Percentiles rank a stretch among this genome's conserved stretches.
Evolutionary conservation across 2,329 filamentous ascomycete species (phyloP).

Genomic region (Raffaelea deltoideospora): DNA sequence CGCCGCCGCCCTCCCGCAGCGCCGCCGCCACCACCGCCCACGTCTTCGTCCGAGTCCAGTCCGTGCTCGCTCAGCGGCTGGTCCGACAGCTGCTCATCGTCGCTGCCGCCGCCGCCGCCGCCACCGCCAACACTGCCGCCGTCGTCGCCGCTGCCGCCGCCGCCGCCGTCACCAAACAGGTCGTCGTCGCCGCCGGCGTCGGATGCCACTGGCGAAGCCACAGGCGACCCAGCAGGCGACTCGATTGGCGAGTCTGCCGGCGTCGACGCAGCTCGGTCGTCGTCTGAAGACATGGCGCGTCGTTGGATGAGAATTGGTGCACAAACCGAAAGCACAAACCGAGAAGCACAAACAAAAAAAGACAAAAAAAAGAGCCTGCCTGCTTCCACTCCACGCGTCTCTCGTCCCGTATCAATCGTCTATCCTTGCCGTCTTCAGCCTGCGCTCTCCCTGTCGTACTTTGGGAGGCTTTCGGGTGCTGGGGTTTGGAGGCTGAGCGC

Average conservation of each 20-base stretch:
- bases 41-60: conserved; percentile 34
- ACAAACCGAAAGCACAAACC: too few species aligned
- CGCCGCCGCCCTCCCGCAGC: conserved; percentile 24
- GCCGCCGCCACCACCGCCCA: conserved; percentile 27
- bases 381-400: too few species aligned
- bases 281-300: too few species aligned
- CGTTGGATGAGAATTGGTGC: too few species aligned
- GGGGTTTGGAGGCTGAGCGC: too few species aligned
- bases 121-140: too few species aligned
- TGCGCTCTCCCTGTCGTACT: too few species aligned
- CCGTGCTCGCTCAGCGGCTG: conserved; percentile 49
- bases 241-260: conserved; percentile 4
- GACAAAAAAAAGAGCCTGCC: too few species aligned
- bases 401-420: too few species aligned
- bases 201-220: conserved; percentile 1
- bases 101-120: conserved; percentile 41
- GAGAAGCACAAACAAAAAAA: too few species aligned
- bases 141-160: conserved; percentile 39
- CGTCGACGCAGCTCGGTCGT: conserved; percentile 8
- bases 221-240: conserved; percentile 5
- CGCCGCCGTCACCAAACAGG: conserved; percentile 9
- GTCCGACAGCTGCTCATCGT: conserved; percentile 48
- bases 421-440: too few species aligned
- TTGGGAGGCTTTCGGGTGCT: too few species aligned
- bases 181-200: conserved; percentile 7